Evolutionary conservation across 495 filamentous ascomycete genomes (phyloP).

Genomic region (Zalerion maritima): DNA sequence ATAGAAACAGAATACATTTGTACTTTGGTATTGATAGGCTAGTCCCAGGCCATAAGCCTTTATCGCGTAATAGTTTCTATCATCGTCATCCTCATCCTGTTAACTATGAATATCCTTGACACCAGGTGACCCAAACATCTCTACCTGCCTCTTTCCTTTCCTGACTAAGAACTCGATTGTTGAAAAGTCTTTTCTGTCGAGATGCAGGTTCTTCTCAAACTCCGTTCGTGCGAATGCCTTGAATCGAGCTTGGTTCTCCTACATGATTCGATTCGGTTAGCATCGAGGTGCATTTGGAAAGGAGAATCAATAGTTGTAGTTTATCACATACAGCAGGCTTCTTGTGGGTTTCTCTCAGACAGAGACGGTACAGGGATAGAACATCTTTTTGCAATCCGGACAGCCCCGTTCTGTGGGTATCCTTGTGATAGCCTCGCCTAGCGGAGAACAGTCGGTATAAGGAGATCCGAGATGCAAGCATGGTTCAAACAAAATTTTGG

Average conservation of each 20-base stretch:
- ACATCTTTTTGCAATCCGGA: slow-evolving; percentile 91
- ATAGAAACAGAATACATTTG: too few relatives aligned
- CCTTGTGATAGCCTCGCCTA: too few relatives aligned
- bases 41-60: too few relatives aligned
- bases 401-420: slow-evolving; percentile 33
- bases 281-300: slow-evolving; percentile 17
- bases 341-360: slow-evolving; percentile 61
- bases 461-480: too few relatives aligned
- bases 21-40: too few relatives aligned
- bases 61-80: too few relatives aligned
- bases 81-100: too few relatives aligned
- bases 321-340: slow-evolving; percentile 57
- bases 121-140: slow-evolving; percentile 66
- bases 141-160: slow-evolving; percentile 72
- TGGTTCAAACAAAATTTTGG: too few relatives aligned
- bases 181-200: slow-evolving; percentile 80
- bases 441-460: too few relatives aligned
- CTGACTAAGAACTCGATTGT: slow-evolving; percentile 80
- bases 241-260: slow-evolving; percentile 27
- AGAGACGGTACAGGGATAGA: slow-evolving; percentile 70
- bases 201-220: slow-evolving; percentile 51
- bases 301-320: slow-evolving; percentile 5
- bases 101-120: slow-evolving; percentile 90
- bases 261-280: slow-evolving; percentile 7
- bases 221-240: slow-evolving; percentile 40